Percentiles rank a stretch among this genome's conserved stretches.
phyloP scores from a whole-genome alignment of 1,284 basidiomycete genomes.

The Fomitopsis palustris region DNA sequence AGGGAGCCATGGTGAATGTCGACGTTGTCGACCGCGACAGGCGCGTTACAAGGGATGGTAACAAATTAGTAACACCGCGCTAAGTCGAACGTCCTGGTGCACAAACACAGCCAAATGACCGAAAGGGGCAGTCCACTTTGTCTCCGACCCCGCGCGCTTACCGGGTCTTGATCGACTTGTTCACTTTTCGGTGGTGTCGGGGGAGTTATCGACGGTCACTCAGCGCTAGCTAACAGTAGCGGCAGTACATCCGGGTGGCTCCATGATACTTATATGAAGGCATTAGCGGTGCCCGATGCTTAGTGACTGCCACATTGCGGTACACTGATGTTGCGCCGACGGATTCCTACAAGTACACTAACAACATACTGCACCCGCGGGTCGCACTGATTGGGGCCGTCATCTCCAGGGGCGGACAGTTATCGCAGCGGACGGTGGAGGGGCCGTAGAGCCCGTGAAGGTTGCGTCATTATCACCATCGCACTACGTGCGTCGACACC shows the following conservation, averaged over 20 bases:
- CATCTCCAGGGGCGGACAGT: not conserved
- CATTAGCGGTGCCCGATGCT: too few relatives aligned
- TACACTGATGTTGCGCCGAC: not conserved
- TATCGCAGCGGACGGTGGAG: too few relatives aligned
- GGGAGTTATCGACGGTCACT: not conserved
- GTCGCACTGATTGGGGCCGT: not conserved
- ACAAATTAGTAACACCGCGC: constrained; percentile 18
- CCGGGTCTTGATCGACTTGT: not conserved
- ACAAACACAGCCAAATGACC: constrained; percentile 1
- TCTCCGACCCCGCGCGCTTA: not conserved
- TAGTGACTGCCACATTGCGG: not conserved
- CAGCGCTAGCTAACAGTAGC: not conserved
- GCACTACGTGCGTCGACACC: too few relatives aligned
- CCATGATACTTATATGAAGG: too few relatives aligned
- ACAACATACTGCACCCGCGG: not conserved
- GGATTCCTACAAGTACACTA: not conserved
- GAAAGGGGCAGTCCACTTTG: not conserved
- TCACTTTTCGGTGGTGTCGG: not conserved
- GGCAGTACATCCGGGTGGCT: too few relatives aligned
- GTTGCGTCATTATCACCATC: too few relatives aligned
- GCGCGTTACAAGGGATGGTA: constrained; percentile 14
- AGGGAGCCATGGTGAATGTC: constrained; percentile 56
- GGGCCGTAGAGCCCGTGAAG: too few relatives aligned
- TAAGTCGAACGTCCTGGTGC: constrained; percentile 10
- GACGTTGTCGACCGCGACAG: constrained; percentile 70